Conservation (phyloP, 1,284 basidiomycete genomes). For the Moniliophthora roreri region DNA sequence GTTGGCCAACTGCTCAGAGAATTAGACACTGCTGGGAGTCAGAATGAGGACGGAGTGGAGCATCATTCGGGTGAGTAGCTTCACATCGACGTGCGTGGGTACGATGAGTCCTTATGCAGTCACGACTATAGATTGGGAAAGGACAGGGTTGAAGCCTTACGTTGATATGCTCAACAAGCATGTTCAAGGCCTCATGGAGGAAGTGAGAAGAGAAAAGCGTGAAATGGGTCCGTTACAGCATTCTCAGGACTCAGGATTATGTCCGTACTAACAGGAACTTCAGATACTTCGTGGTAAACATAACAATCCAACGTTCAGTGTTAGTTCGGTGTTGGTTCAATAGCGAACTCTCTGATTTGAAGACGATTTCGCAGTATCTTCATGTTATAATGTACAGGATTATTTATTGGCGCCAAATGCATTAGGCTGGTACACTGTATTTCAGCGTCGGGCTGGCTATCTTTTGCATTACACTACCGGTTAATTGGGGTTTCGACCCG, state of each 20-base stretch:
- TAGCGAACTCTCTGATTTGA: too few relatives aligned
- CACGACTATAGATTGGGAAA: conserved; percentile 55
- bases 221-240: conserved; percentile 42
- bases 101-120: conserved; percentile 2
- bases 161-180: conserved; percentile 90
- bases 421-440: too few relatives aligned
- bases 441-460: too few relatives aligned
- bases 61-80: conserved; percentile 52
- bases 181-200: conserved; percentile 55
- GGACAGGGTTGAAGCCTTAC: conserved; percentile 82
- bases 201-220: conserved; percentile 53
- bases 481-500: too few relatives aligned
- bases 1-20: conserved; percentile 82
- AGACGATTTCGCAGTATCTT: too few relatives aligned
- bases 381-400: too few relatives aligned
- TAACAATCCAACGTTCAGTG: too few relatives aligned
- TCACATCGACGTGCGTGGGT: conserved; percentile 6
- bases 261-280: background rate
- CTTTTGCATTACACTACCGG: too few relatives aligned
- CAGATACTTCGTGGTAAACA: conserved; percentile 12
- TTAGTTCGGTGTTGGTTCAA: too few relatives aligned
- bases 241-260: background rate
- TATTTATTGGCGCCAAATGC: too few relatives aligned
- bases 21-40: conserved; percentile 52
- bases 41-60: conserved; percentile 29